Base-by-base conservation (phyloP, 805 yeast species). In the Teunomyces stri region DNA sequence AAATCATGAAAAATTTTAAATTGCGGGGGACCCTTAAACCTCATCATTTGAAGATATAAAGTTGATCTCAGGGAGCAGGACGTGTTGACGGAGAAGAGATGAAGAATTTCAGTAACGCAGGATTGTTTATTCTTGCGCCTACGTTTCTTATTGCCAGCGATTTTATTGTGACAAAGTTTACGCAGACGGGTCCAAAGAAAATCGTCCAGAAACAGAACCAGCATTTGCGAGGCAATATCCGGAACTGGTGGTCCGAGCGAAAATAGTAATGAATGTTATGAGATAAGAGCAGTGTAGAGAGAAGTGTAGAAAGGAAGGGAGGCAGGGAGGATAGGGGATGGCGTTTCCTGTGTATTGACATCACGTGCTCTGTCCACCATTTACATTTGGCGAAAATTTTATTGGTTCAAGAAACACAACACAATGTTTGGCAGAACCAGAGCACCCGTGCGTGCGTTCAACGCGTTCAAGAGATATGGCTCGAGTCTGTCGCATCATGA, bases 101-200 rank as follows among this genome's bases (percentile, higher is more conserved):
- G 59, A 62, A 56, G 37, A 53, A 52, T 21, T 60, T 59, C 42
- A 51, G 57, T 39, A 57, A 58, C 46, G 60, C 64, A 11, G 54
- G 61, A 0, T 50, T 65, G 21, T 57, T 62, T 42, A 51, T 60
- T 27, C 51, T 65, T 38, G 64, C 67, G 1, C 70, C 70, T 6
- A 53, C 61, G n/a, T 65, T 65, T 44, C 49, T 65, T n/a, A 47
- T 65, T n/a, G 59, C 65, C 4, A 57, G 64, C 6, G 70, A 65
- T 30, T 59, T 62, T 27, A 44, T 65, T 6, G 62, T 60, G 15
- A 47, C 64, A 16, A 56, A 53, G 42, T 60, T 57, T 42, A 56
- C 69, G 31, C 42, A 47, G 25, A 46, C 43, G 22, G 55, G 51
- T 2, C 49, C 49, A 16, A 51, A 51, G 42, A 47, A 45, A n/a